Evolutionary conservation across 2,329 filamentous ascomycete species (phyloP).

Genomic region (Sporothrix phasma): DNA sequence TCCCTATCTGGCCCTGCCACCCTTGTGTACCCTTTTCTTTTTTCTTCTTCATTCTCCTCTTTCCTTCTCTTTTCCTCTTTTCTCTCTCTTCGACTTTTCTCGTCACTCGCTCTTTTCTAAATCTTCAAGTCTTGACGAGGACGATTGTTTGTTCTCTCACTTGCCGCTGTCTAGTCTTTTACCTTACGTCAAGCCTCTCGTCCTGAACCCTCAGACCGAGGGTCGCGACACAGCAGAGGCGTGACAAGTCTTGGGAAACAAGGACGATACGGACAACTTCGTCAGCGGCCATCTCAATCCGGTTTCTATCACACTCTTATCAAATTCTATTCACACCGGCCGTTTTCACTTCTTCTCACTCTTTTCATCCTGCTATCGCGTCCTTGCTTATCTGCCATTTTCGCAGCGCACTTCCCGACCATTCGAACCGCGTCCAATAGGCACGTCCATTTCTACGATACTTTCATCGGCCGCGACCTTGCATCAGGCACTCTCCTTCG

Average conservation of each 20-base stretch:
- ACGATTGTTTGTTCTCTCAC: slow-evolving; percentile 1
- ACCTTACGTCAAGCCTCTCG: background rate
- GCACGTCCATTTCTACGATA: background rate
- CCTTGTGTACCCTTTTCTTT: background rate
- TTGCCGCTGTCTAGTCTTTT: background rate
- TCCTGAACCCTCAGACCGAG: background rate
- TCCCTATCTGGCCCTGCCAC: background rate
- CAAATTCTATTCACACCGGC: background rate
- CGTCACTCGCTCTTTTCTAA: slow-evolving; percentile 12
- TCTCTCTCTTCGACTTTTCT: background rate
- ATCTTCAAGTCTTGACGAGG: slow-evolving; percentile 13
- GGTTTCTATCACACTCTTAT: background rate
- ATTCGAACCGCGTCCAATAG: background rate
- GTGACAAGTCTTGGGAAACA: background rate
- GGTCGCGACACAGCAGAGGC: background rate
- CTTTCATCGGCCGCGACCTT: no score
- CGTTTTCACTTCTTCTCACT: background rate
- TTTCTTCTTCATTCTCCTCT: background rate
- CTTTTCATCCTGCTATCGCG: background rate
- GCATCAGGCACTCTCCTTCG: background rate
- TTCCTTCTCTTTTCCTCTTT: background rate
- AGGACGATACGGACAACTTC: background rate
- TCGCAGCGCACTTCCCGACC: background rate
- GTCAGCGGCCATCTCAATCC: background rate
- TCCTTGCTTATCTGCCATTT: background rate